Evolutionary conservation across 805 yeast species (phyloP), one percentile per base, ranked within the genome.

Genomic region (Saccharomycopsis amapae): DNA sequence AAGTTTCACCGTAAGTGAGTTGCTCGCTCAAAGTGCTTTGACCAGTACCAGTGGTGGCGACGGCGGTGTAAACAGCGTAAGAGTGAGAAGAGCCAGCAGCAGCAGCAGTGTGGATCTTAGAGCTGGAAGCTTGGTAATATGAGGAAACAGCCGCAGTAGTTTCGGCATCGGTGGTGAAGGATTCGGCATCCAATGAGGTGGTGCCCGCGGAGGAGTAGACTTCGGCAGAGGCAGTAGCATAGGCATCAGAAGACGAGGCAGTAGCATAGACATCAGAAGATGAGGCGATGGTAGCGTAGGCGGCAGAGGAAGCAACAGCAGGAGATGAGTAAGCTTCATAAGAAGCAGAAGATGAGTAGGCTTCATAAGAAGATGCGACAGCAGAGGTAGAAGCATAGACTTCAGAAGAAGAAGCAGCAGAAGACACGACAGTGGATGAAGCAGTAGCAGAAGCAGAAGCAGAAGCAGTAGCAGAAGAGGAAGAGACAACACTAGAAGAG

Each of bases 361-460:
- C 46, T 3, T 49, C 38, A 10, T 46, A 13, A 42, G 58, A 42
- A n/a, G 59, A 40, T 3, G 59, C 46, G 2, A 57, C 35, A 2
- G 62, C 46, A 5, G 51, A 34, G 12, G 47, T 17, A 42, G 58
- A 42, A 13, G 58, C 41, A 4, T 58, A 47, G 2, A 58, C 37
- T 1, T 61, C 45, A 3, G 45, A 34, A 9, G 43, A 22, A 3
- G 42, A 37, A 3, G 45, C 6, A 13, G 38, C 12, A 34, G 45
- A 22, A 32, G 52, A 30, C n/a, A n/a, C n/a, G n/a, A n/a, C n/a
- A n/a, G n/a, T n/a, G 33, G 46, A 23, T 32, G 52, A 24, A 33
- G 53, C 28, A 20, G 51, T 40, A 30, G 43, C 22, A 13, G 56
- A 40, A 13, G 34, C 39, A 34, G 45, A 23, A 33, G 49, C 30